Evolutionary conservation across 2,329 filamentous ascomycete genomes (phyloP).

Genomic region (Monilinia laxa): DNA sequence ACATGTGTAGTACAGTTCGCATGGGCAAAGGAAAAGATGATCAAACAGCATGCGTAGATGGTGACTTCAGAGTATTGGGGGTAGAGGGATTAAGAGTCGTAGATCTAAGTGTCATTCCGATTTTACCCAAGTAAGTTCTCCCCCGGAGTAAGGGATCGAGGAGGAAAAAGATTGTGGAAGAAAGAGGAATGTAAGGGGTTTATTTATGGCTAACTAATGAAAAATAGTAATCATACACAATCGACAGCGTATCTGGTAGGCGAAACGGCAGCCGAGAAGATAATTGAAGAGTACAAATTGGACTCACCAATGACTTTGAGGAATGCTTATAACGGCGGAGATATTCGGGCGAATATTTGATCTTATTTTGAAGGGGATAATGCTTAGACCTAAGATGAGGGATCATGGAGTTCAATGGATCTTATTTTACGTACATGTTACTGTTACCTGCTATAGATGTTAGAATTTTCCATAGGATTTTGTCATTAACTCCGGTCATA

Average conservation of each 20-base stretch:
- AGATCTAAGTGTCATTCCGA: conserved; percentile 53
- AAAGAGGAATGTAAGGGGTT: neutral
- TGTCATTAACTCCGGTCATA: too few relatives aligned
- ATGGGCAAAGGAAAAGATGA: conserved; percentile 37
- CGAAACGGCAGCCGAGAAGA: conserved; percentile 51
- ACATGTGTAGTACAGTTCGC: conserved; percentile 5
- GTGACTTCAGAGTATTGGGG: conserved; percentile 49
- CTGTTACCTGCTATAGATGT: too few relatives aligned
- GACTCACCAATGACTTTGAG: neutral
- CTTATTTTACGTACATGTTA: too few relatives aligned
- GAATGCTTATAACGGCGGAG: neutral
- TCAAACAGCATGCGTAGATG: conserved; percentile 49
- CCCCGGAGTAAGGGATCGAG: too few relatives aligned
- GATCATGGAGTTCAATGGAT: too few relatives aligned
- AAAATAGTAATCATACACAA: conserved; percentile 51
- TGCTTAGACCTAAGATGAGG: too few relatives aligned
- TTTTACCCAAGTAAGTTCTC: conserved; percentile 47
- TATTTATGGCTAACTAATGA: neutral
- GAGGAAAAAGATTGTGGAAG: neutral
- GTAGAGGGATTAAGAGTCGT: conserved; percentile 50
- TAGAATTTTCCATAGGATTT: too few relatives aligned
- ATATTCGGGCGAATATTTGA: neutral
- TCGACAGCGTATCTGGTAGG: conserved; percentile 55
- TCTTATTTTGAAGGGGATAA: neutral
- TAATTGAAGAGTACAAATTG: conserved; percentile 46